Evolutionary conservation across 2,329 filamentous ascomycete species (phyloP).

Genomic region (Scytalidium sp.): DNA sequence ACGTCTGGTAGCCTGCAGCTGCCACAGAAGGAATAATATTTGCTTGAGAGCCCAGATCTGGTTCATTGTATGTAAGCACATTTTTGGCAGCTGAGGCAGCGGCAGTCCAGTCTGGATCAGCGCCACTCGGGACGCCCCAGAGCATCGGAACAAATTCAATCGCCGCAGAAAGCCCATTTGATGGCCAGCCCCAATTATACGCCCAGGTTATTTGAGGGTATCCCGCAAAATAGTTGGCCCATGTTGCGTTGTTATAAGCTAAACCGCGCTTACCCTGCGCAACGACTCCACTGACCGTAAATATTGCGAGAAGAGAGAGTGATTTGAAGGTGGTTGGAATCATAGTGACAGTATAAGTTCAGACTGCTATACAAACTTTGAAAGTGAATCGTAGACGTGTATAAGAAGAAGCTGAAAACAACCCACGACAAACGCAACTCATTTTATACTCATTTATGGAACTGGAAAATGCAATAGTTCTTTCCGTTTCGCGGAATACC

Average conservation of each 20-base stretch:
- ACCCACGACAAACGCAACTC: neutral
- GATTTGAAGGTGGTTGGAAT: neutral
- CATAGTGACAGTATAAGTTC: neutral
- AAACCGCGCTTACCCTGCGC: slow-evolving; percentile 61
- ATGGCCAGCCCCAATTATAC: slow-evolving; percentile 64
- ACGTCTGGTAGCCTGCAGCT: slow-evolving; percentile 34
- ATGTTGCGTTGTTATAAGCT: slow-evolving; percentile 58
- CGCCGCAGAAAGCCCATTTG: slow-evolving; percentile 35
- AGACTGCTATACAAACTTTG: too few relatives aligned
- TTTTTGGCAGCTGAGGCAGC: slow-evolving; percentile 50
- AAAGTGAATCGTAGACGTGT: too few relatives aligned
- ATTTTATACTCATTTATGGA: neutral
- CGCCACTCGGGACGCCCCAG: slow-evolving; percentile 47
- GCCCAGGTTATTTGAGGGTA: slow-evolving; percentile 50
- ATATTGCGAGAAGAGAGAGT: neutral
- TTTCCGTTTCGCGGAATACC: neutral
- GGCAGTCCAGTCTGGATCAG: slow-evolving; percentile 46
- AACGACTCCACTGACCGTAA: neutral
- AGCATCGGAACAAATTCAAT: slow-evolving; percentile 66
- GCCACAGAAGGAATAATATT: slow-evolving; percentile 37
- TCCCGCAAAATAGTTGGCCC: slow-evolving; percentile 48
- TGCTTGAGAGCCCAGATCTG: slow-evolving; percentile 58
- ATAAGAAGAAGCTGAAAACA: neutral
- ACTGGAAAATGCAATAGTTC: neutral
- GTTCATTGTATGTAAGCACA: slow-evolving; percentile 70